Percentiles rank a stretch among this genome's conserved stretches.
phyloP scores from a whole-genome alignment of 805 yeast species.

The Ogataea nitratoaversa region DNA sequence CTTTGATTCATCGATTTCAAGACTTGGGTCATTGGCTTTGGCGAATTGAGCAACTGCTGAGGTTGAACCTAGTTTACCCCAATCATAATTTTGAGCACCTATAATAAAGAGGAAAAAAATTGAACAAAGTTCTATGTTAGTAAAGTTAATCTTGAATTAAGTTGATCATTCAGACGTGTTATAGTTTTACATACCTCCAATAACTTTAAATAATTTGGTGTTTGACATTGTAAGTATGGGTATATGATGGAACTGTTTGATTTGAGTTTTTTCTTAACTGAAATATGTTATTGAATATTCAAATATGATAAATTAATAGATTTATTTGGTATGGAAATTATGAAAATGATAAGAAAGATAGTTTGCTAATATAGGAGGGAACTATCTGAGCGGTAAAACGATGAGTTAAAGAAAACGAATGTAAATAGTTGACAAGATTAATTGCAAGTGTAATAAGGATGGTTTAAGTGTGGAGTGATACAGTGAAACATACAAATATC shows the following conservation, averaged over 20 bases:
- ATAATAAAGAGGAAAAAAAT: too few relatives aligned
- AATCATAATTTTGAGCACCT: conserved; percentile 37
- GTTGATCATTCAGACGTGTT: too few relatives aligned
- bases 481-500: not conserved
- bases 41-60: conserved; percentile 92
- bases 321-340: too few relatives aligned
- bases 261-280: too few relatives aligned
- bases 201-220: conserved; percentile 27
- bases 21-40: conserved; percentile 56
- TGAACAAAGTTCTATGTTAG: conserved; percentile 1
- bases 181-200: conserved; percentile 28
- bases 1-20: conserved; percentile 61
- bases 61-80: conserved; percentile 69
- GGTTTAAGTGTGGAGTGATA: not conserved
- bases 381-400: too few relatives aligned
- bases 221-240: conserved; percentile 4
- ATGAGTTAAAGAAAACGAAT: not conserved
- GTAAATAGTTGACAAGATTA: not conserved
- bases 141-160: too few relatives aligned
- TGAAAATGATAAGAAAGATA: too few relatives aligned
- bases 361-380: too few relatives aligned
- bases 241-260: too few relatives aligned
- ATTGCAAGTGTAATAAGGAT: too few relatives aligned
- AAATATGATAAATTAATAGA: too few relatives aligned
- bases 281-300: too few relatives aligned